These are phyloP conservation scores for Schizophyllum amplum DNA, from an alignment of 1,284 basidiomycete genomes.

Conservation along the genomic window DNA sequence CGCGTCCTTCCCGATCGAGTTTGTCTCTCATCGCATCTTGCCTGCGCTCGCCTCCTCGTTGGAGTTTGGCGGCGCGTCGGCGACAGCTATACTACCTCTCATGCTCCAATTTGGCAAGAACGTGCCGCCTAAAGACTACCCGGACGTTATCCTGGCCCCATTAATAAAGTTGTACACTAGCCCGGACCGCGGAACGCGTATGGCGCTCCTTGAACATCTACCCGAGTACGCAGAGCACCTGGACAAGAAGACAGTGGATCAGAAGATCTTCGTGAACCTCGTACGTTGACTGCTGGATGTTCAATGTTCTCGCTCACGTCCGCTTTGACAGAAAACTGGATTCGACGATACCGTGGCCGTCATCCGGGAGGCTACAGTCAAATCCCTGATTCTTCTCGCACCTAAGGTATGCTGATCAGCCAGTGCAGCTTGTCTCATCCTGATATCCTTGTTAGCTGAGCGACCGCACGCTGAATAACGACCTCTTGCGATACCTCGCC, in stretches of 20 bases:
- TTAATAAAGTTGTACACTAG: slow-evolving; percentile 80
- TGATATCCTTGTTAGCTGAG: slow-evolving; percentile 46
- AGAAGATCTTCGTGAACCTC: slow-evolving; percentile 91
- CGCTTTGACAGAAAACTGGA: slow-evolving; percentile 68
- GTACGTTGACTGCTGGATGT: slow-evolving; percentile 27
- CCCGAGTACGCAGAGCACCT: slow-evolving; percentile 82
- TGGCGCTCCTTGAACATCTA: slow-evolving; percentile 87
- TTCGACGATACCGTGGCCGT: slow-evolving; percentile 92
- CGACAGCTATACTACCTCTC: slow-evolving; percentile 74
- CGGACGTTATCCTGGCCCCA: slow-evolving; percentile 63
- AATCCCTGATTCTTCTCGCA: slow-evolving; percentile 78
- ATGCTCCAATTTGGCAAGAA: slow-evolving; percentile 75
- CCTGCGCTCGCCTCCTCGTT: slow-evolving; percentile 83
- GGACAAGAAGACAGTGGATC: slow-evolving; percentile 76
- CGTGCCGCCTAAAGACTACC: slow-evolving; percentile 67
- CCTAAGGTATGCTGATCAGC: slow-evolving; percentile 53
- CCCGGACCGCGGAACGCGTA: slow-evolving; percentile 87
- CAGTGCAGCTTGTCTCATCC: background rate
- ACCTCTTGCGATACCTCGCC: slow-evolving; percentile 87
- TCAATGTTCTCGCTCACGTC: slow-evolving; percentile 2
- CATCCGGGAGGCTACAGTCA: slow-evolving; percentile 91
- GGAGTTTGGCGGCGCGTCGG: slow-evolving; percentile 78
- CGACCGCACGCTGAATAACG: slow-evolving; percentile 94
- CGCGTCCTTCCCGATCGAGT: slow-evolving; percentile 79
- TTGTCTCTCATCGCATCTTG: slow-evolving; percentile 80